These are phyloP conservation scores for Trypanosomatidae sp. DNA, from an alignment of 208 protist genomes.

Conservation along the genomic window DNA sequence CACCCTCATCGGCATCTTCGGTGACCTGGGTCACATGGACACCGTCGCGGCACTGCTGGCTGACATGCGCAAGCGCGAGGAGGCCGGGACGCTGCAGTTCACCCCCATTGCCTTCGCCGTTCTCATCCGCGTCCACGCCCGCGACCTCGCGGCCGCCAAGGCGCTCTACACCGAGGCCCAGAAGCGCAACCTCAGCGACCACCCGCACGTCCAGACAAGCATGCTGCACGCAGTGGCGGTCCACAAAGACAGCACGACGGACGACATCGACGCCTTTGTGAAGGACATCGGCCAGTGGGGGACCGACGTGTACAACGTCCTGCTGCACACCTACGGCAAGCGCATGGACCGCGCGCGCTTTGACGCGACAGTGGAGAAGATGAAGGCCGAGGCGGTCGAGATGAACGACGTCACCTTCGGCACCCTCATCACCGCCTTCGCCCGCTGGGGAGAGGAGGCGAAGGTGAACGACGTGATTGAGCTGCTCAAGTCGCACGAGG, in stretches of 20 bases:
- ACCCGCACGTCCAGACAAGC: constrained; percentile 84
- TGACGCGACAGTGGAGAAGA: constrained; percentile 65
- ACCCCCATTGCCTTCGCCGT: constrained; percentile 79
- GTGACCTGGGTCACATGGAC: constrained; percentile 56
- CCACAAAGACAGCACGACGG: constrained; percentile 10
- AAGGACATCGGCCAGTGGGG: constrained; percentile 46
- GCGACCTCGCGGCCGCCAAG: constrained; percentile 47
- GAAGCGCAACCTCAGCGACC: constrained; percentile 62
- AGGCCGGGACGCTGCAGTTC: constrained; percentile 73
- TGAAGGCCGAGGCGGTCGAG: constrained; percentile 59
- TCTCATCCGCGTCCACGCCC: constrained; percentile 67
- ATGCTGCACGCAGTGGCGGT: constrained; percentile 68
- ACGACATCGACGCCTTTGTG: constrained; percentile 44
- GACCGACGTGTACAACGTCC: constrained; percentile 87
- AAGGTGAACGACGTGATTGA: constrained; percentile 75
- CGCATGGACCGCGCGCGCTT: constrained; percentile 62
- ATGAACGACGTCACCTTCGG: constrained; percentile 93
- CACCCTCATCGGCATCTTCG: constrained; percentile 79
- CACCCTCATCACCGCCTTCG: constrained; percentile 86
- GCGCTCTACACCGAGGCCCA: constrained; percentile 62
- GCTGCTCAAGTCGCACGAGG: constrained; percentile 72
- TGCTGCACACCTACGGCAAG: constrained; percentile 82
- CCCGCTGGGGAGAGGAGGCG: constrained; percentile 63
- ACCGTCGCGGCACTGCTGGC: constrained; percentile 46
- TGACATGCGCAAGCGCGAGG: constrained; percentile 70